phyloP scores from a whole-genome alignment of 2,329 filamentous ascomycete genomes.

The Trichophyton verrucosum region DNA sequence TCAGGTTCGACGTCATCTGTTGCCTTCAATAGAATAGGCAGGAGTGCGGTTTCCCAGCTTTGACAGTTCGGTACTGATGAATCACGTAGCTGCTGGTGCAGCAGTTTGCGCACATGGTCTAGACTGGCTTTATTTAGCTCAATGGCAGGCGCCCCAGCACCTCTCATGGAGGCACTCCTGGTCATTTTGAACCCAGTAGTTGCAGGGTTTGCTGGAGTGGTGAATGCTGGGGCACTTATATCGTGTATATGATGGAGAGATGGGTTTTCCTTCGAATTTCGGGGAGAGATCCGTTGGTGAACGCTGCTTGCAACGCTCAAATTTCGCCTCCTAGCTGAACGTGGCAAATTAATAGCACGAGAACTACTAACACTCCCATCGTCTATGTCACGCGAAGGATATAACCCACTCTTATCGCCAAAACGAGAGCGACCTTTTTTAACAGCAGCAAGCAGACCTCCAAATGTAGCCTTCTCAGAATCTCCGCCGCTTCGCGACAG shows the following conservation, averaged over 20 bases:
- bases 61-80: constrained; percentile 56
- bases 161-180: constrained; percentile 73
- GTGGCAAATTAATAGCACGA: constrained; percentile 47
- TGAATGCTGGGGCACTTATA: constrained; percentile 25
- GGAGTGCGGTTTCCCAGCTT: constrained; percentile 79
- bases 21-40: constrained; percentile 80
- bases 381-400: constrained; percentile 53
- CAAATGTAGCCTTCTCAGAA: constrained; percentile 60
- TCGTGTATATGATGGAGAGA: constrained; percentile 25
- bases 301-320: constrained; percentile 69
- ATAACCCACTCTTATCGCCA: constrained; percentile 64
- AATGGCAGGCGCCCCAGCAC: constrained; percentile 58
- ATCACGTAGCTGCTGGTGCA: constrained; percentile 73
- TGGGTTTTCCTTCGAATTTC: constrained; percentile 47
- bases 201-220: constrained; percentile 34
- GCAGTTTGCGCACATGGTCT: constrained; percentile 72
- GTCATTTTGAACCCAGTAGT: constrained; percentile 42
- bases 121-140: constrained; percentile 81
- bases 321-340: constrained; percentile 61
- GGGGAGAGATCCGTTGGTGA: constrained; percentile 58
- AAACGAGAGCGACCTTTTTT: constrained; percentile 61
- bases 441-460: constrained; percentile 57
- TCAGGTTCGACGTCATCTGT: constrained; percentile 93
- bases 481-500: constrained; percentile 54
- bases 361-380: constrained; percentile 52